These are phyloP conservation scores for Leccinum barrowsii DNA, from an alignment of 768 basidiomycete genomes.

Conservation along the genomic window DNA sequence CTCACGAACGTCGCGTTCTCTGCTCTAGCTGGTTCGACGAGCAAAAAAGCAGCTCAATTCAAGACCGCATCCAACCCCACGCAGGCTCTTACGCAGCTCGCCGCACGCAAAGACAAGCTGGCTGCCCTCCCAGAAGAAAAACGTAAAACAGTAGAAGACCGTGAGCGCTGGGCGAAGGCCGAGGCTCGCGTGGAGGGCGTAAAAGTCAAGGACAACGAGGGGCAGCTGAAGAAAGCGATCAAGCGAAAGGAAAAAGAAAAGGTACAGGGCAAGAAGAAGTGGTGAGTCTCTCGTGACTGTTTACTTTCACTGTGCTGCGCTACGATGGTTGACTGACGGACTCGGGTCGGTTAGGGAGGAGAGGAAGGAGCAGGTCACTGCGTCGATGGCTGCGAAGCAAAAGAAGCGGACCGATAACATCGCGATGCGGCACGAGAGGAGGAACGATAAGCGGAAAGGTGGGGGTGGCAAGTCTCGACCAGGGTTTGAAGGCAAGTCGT, in stretches of 20 bases:
- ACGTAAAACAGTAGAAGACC: constrained; percentile 73
- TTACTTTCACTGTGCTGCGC: neutral
- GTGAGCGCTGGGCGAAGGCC: constrained; percentile 88
- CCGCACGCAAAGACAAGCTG: constrained; percentile 73
- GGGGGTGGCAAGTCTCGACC: constrained; percentile 64
- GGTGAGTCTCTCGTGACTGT: constrained; percentile 46
- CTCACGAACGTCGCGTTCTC: constrained; percentile 72
- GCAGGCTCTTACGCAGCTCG: constrained; percentile 80
- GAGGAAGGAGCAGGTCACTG: constrained; percentile 72
- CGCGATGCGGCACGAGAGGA: constrained; percentile 76
- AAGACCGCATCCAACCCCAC: constrained; percentile 77
- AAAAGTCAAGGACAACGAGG: constrained; percentile 88
- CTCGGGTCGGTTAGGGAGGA: constrained; percentile 59
- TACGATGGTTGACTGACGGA: neutral
- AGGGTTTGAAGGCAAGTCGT: constrained; percentile 84
- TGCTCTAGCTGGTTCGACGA: constrained; percentile 47
- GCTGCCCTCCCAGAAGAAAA: constrained; percentile 79
- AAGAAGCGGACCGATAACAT: constrained; percentile 93
- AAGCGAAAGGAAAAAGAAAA: constrained; percentile 96
- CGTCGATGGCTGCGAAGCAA: constrained; percentile 78
- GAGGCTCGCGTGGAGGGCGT: constrained; percentile 83
- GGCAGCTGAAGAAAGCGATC: constrained; percentile 82
- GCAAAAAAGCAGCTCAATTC: constrained; percentile 49
- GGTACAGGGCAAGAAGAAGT: constrained; percentile 74
- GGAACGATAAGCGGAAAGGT: constrained; percentile 56